phyloP scores from a whole-genome alignment of 768 basidiomycete genomes.

The Agaricus sinodeliciosus region DNA sequence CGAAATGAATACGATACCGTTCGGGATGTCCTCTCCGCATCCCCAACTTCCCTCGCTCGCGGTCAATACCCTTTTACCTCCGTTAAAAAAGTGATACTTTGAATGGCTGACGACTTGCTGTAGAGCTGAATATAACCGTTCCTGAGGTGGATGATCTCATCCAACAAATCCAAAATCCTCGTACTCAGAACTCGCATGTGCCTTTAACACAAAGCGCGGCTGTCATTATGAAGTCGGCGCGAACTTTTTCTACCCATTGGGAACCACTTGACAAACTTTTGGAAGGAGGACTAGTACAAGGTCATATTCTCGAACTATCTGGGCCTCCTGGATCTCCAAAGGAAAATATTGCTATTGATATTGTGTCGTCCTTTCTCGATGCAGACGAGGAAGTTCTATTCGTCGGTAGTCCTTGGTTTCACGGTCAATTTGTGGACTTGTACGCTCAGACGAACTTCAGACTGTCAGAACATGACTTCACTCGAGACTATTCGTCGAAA shows the following conservation, averaged over 20 bases:
- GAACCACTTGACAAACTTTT: conserved; percentile 51
- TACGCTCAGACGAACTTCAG: conserved; percentile 23
- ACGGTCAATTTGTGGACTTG: not conserved
- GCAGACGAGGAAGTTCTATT: conserved; percentile 51
- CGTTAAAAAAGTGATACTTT: not conserved
- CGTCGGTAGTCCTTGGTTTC: conserved; percentile 41
- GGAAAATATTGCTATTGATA: conserved; percentile 44
- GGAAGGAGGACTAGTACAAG: conserved; percentile 54
- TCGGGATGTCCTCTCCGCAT: conserved; percentile 39
- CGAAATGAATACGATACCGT: conserved; percentile 53
- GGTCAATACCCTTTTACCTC: conserved; percentile 26
- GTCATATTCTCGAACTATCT: conserved; percentile 65
- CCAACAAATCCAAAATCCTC: conserved; percentile 29
- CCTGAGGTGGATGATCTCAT: conserved; percentile 41
- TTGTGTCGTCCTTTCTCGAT: conserved; percentile 42
- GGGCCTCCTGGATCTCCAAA: conserved; percentile 72
- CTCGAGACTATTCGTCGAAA: conserved; percentile 22
- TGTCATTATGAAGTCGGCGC: conserved; percentile 21
- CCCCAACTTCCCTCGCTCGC: conserved; percentile 41
- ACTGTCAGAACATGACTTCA: conserved; percentile 38
- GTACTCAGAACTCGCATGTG: conserved; percentile 15
- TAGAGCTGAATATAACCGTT: conserved; percentile 47
- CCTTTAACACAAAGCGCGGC: conserved; percentile 56
- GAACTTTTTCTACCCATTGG: conserved; percentile 36
- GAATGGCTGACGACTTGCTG: not conserved